Percentiles rank a stretch among this genome's conserved stretches.
phyloP scores from a whole-genome alignment of 306 rosid genomes.

The Dalbergia cultrata region DNA sequence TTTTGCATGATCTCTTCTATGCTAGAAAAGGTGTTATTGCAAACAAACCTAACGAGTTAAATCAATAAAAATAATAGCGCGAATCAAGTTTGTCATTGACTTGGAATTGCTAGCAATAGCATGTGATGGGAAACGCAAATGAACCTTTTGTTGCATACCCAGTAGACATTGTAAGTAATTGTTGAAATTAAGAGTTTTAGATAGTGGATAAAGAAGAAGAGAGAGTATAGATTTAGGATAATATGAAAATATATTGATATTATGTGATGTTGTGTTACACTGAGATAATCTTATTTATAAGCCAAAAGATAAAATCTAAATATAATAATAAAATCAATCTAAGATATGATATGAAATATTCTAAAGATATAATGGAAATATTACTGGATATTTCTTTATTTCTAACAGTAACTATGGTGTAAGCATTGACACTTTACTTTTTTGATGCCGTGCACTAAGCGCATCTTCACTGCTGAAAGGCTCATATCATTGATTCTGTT shows the following conservation, averaged over 20 bases:
- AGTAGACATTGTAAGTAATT: slow-evolving; percentile 31
- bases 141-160: slow-evolving; percentile 1
- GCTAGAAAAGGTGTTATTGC: slow-evolving; percentile 20
- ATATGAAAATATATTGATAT: too few species aligned
- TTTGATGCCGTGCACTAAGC: slow-evolving; percentile 30
- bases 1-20: neutral
- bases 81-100: slow-evolving; percentile 46
- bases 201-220: too few species aligned
- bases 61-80: slow-evolving; percentile 36
- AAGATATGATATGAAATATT: too few species aligned
- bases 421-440: slow-evolving; percentile 8
- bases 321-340: too few species aligned
- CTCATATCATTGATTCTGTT: slow-evolving; percentile 41
- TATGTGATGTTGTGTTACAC: too few species aligned
- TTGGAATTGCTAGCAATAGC: slow-evolving; percentile 27
- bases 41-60: slow-evolving; percentile 26
- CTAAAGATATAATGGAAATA: too few species aligned
- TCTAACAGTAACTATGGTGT: neutral
- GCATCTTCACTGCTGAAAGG: slow-evolving; percentile 58
- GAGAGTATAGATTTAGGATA: too few species aligned
- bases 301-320: too few species aligned
- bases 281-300: too few species aligned
- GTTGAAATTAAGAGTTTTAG: too few species aligned
- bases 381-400: too few species aligned
- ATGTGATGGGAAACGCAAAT: slow-evolving; percentile 7